Percentiles rank a stretch among this genome's conserved stretches.
Conservation (phyloP, 345 rosid genomes). For the Salix caprea region DNA sequence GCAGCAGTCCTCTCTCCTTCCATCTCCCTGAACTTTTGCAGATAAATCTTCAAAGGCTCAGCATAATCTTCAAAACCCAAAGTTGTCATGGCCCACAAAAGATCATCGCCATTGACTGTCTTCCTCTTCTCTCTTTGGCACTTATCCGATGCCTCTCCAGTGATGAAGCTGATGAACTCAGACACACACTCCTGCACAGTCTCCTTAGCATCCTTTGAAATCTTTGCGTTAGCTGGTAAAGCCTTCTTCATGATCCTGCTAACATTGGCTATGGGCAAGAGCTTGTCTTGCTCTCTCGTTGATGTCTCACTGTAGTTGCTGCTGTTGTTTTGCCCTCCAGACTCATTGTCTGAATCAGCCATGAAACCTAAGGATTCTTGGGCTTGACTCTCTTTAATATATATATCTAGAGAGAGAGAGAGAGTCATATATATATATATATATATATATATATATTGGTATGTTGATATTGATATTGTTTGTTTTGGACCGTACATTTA, state of each 20-base stretch:
- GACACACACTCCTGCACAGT: slow-evolving; percentile 19
- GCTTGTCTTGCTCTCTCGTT: slow-evolving; percentile 11
- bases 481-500: neutral
- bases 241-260: slow-evolving; percentile 7
- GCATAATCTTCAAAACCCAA: slow-evolving; percentile 13
- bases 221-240: slow-evolving; percentile 12
- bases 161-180: slow-evolving; percentile 14
- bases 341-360: slow-evolving; percentile 18
- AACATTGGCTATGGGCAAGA: slow-evolving; percentile 13
- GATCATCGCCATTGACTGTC: slow-evolving; percentile 4
- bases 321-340: slow-evolving; percentile 2
- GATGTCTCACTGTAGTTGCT: neutral
- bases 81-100: slow-evolving; percentile 12
- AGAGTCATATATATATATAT: no score
- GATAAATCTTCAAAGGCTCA: slow-evolving; percentile 12
- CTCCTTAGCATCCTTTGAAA: slow-evolving; percentile 15
- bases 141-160: slow-evolving; percentile 19
- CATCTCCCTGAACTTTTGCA: slow-evolving; percentile 5
- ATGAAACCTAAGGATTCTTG: neutral
- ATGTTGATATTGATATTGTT: neutral
- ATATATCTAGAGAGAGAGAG: no score
- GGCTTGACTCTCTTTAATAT: neutral
- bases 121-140: slow-evolving; percentile 15
- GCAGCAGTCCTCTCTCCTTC: slow-evolving; percentile 12
- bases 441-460: neutral